A percentile compares a stretch with the other conserved stretches of the same genome.
phyloP scores from a whole-genome alignment of 2,329 filamentous ascomycete species.

The Diaporthe humulicola region DNA sequence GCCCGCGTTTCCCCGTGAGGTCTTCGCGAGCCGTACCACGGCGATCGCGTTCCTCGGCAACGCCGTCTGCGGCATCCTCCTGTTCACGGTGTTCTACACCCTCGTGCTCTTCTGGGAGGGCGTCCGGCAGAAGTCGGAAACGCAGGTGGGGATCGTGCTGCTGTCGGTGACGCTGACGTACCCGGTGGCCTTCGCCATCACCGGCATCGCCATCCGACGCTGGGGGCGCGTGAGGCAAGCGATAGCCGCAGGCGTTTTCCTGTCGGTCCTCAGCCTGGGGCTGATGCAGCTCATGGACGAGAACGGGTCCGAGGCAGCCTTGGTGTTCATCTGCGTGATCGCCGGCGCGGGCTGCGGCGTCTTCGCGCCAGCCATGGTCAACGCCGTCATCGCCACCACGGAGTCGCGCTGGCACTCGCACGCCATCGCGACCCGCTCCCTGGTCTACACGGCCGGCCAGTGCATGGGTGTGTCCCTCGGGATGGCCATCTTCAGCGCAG shows the following conservation, averaged over 20 bases:
- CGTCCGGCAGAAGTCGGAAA: constrained; percentile 18
- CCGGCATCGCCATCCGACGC: constrained; percentile 27
- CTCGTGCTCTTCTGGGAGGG: constrained; percentile 38
- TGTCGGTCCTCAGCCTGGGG: constrained; percentile 8
- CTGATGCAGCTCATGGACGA: constrained; percentile 35
- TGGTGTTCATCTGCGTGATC: constrained; percentile 26
- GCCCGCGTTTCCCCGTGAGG: constrained; percentile 31
- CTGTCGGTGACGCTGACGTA: constrained; percentile 34
- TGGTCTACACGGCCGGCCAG: constrained; percentile 36
- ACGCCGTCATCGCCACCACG: constrained; percentile 36
- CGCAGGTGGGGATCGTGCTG: constrained; percentile 17
- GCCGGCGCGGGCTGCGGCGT: constrained; percentile 33
- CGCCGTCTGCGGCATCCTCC: constrained; percentile 25
- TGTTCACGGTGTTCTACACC: constrained; percentile 38
- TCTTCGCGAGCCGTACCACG: constrained; percentile 26
- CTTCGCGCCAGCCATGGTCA: constrained; percentile 37
- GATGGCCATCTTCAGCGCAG: constrained; percentile 35
- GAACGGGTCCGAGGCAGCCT: background rate
- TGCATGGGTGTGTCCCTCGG: constrained; percentile 36
- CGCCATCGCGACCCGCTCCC: constrained; percentile 35
- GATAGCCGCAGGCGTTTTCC: constrained; percentile 23
- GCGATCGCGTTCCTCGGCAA: constrained; percentile 34
- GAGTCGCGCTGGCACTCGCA: constrained; percentile 34
- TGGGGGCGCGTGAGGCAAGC: constrained; percentile 32
- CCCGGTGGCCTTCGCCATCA: constrained; percentile 13